A percentile compares a stretch with the other conserved stretches of the same genome.
Evolutionary conservation across 768 basidiomycete genomes (phyloP).

Genomic region (Roridomyces roridus): DNA sequence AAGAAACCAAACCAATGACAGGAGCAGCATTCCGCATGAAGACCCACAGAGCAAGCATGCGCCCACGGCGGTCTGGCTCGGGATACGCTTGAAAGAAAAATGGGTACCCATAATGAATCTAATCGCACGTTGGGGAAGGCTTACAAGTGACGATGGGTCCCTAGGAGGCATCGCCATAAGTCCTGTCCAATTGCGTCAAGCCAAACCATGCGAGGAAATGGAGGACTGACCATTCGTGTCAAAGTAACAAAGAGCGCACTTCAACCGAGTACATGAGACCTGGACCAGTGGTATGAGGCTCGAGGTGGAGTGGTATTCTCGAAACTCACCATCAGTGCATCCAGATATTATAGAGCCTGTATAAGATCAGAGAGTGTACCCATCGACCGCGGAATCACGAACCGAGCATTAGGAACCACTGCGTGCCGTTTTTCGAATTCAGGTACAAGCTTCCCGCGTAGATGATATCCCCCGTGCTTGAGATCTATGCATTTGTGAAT

Average conservation of each 20-base stretch:
- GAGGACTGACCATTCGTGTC: too few relatives aligned
- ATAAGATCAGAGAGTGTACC: not conserved
- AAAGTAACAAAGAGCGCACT: too few relatives aligned
- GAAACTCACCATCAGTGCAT: conserved; percentile 28
- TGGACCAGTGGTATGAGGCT: too few relatives aligned
- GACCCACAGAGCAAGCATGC: conserved; percentile 42
- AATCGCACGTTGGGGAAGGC: not conserved
- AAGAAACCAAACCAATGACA: conserved; percentile 29
- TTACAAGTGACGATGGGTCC: conserved; percentile 40
- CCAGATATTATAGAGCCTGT: conserved; percentile 38
- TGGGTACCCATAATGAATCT: not conserved
- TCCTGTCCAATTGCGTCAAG: too few relatives aligned
- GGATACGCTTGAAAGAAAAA: conserved; percentile 33
- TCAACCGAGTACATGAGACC: conserved; percentile 19
- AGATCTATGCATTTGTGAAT: conserved; percentile 24
- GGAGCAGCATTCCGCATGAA: conserved; percentile 40
- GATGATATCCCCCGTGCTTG: conserved; percentile 40
- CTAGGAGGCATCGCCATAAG: conserved; percentile 40
- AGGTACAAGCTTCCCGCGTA: conserved; percentile 40
- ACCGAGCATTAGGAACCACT: conserved; percentile 42
- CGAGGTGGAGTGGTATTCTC: too few relatives aligned
- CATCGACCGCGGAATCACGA: not conserved
- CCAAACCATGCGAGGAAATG: too few relatives aligned
- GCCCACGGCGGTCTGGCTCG: conserved; percentile 38
- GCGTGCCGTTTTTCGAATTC: conserved; percentile 40